These are phyloP conservation scores for Paxillus rubicundulus DNA, from an alignment of 768 basidiomycete species.

Conservation along the genomic window DNA sequence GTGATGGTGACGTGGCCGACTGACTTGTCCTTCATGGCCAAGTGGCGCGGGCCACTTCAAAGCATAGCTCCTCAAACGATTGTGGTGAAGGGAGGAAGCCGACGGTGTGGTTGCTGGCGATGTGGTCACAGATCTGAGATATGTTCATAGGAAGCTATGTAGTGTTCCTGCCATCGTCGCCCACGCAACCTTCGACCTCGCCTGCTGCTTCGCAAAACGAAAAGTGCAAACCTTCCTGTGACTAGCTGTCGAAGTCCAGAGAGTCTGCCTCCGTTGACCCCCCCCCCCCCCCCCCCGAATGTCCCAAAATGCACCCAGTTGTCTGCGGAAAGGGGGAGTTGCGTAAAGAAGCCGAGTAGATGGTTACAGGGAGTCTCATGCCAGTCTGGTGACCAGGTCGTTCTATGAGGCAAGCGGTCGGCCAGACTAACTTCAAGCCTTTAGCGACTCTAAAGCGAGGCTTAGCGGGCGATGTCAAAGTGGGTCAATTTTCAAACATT, in stretches of 20 bases:
- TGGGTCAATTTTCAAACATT: too few relatives aligned
- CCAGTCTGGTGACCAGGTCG: too few relatives aligned
- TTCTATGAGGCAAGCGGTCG: too few relatives aligned
- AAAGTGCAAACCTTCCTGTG: constrained; percentile 14
- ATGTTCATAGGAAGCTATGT: too few relatives aligned
- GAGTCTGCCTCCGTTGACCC: constrained; percentile 24
- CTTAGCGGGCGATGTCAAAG: too few relatives aligned
- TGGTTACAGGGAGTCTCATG: constrained; percentile 46
- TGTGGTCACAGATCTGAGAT: constrained; percentile 30
- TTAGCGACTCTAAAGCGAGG: too few relatives aligned
- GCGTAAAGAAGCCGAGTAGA: constrained; percentile 48
- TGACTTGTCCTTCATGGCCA: background rate
- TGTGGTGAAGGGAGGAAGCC: constrained; percentile 21
- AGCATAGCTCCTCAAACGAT: constrained; percentile 13
- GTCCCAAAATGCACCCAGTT: constrained; percentile 47
- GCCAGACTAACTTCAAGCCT: too few relatives aligned
- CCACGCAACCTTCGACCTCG: background rate
- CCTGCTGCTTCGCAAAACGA: background rate
- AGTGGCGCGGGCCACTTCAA: too few relatives aligned
- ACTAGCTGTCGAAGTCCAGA: background rate
- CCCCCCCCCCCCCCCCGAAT: too few relatives aligned
- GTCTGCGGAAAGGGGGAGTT: constrained; percentile 48
- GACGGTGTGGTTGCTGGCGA: constrained; percentile 33
- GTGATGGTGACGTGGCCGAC: background rate
- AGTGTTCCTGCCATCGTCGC: constrained; percentile 14